A percentile compares a stretch with the other conserved stretches of the same genome.
Evolutionary conservation across 2,329 filamentous ascomycete species (phyloP).

Genomic region (Cordyceps pruinosa): DNA sequence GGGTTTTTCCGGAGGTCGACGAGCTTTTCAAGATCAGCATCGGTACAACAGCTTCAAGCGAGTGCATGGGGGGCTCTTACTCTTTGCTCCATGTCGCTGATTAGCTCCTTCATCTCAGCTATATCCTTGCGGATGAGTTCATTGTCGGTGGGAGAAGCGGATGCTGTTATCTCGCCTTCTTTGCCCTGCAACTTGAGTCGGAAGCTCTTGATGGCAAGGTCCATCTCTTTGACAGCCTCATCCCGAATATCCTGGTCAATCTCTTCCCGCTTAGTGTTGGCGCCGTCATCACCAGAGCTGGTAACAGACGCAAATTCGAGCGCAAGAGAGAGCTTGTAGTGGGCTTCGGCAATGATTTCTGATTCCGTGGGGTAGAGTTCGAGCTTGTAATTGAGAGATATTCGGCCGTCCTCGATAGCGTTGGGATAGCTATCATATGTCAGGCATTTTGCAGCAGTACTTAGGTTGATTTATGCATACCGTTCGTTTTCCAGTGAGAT

Average conservation of each 20-base stretch:
- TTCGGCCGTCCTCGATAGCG: slow-evolving; percentile 77
- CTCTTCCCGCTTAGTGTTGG: slow-evolving; percentile 37
- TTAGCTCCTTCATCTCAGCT: slow-evolving; percentile 67
- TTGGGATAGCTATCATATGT: slow-evolving; percentile 58
- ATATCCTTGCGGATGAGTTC: slow-evolving; percentile 57
- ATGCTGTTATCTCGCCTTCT: slow-evolving; percentile 57
- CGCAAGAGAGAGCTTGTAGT: slow-evolving; percentile 93
- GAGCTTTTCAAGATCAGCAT: slow-evolving; percentile 39
- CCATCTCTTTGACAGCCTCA: slow-evolving; percentile 64
- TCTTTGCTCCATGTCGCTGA: slow-evolving; percentile 71
- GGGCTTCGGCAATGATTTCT: slow-evolving; percentile 83
- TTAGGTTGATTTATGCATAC: slow-evolving; percentile 25
- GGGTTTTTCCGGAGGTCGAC: slow-evolving; percentile 58
- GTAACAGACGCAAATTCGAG: slow-evolving; percentile 87
- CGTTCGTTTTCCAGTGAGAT: slow-evolving; percentile 96
- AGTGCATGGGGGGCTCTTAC: slow-evolving; percentile 35
- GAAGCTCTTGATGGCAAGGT: slow-evolving; percentile 66
- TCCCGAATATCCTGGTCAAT: slow-evolving; percentile 65
- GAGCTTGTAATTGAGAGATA: slow-evolving; percentile 71
- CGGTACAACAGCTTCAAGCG: background rate
- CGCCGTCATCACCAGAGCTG: slow-evolving; percentile 43
- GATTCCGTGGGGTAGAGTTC: slow-evolving; percentile 74
- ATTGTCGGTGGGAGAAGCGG: slow-evolving; percentile 59
- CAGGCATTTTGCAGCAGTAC: background rate
- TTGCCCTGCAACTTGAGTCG: slow-evolving; percentile 64